Evolutionary conservation across 768 basidiomycete species (phyloP).

Genomic region (Boletales sp.): DNA sequence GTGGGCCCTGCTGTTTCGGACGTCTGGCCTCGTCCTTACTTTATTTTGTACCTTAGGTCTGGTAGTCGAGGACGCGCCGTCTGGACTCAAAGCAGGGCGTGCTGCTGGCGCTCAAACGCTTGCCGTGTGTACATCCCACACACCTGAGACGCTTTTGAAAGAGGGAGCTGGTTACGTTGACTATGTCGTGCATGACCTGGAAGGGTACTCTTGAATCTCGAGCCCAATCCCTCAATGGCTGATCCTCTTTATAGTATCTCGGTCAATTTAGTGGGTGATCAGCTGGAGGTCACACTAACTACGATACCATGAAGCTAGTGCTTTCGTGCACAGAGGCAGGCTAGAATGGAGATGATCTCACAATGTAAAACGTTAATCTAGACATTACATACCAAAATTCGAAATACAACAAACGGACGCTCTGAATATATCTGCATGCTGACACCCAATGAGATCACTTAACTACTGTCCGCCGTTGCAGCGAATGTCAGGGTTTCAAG

Average conservation of each 20-base stretch:
- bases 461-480: conserved; percentile 45
- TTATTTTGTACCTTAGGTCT: conserved; percentile 47
- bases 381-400: neutral
- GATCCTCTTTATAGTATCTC: conserved; percentile 14
- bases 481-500: conserved; percentile 81
- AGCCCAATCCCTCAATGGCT: neutral
- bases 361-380: neutral
- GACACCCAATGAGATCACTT: neutral
- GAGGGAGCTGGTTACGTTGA: conserved; percentile 43
- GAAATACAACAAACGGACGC: too few species aligned
- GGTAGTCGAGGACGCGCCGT: conserved; percentile 88
- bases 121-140: conserved; percentile 82
- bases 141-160: conserved; percentile 46
- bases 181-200: conserved; percentile 67
- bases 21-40: neutral
- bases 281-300: conserved; percentile 20
- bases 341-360: neutral
- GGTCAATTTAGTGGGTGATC: conserved; percentile 13
- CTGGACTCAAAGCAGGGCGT: conserved; percentile 71
- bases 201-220: conserved; percentile 40
- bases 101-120: conserved; percentile 74
- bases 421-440: too few species aligned
- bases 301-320: conserved; percentile 11
- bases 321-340: neutral
- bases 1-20: conserved; percentile 32